Evolutionary conservation across 2,329 filamentous ascomycete genomes (phyloP).

Genomic region (Aspergillus cejpii): DNA sequence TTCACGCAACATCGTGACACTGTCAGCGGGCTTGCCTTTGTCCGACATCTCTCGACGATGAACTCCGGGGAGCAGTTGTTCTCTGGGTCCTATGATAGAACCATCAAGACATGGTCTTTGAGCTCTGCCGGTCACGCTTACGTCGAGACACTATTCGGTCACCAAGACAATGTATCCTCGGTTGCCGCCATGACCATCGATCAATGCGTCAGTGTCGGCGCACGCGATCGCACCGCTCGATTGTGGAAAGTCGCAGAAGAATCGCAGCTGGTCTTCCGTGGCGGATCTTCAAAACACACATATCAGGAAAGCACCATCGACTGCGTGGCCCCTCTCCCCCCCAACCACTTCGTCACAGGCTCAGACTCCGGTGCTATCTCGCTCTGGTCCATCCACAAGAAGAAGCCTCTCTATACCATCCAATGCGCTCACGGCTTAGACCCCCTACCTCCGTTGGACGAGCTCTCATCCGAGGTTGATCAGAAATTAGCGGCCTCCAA

Average conservation of each 20-base stretch:
- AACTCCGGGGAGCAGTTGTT: slow-evolving; percentile 72
- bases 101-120: slow-evolving; percentile 90
- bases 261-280: slow-evolving; percentile 89
- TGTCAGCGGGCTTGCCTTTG: slow-evolving; percentile 77
- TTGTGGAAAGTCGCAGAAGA: slow-evolving; percentile 97
- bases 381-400: slow-evolving; percentile 86
- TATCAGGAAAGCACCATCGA: slow-evolving; percentile 81
- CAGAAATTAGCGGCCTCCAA: slow-evolving; percentile 46
- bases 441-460: slow-evolving; percentile 57
- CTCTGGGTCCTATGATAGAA: slow-evolving; percentile 82
- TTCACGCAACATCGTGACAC: slow-evolving; percentile 90
- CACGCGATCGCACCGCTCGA: slow-evolving; percentile 81
- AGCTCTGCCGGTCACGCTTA: slow-evolving; percentile 74
- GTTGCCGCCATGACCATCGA: slow-evolving; percentile 78
- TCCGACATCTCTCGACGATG: slow-evolving; percentile 58
- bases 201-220: slow-evolving; percentile 83
- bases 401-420: slow-evolving; percentile 81
- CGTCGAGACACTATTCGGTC: slow-evolving; percentile 90
- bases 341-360: slow-evolving; percentile 87
- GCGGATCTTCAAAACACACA: slow-evolving; percentile 51
- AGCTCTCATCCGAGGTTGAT: slow-evolving; percentile 68
- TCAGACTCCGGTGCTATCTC: slow-evolving; percentile 83
- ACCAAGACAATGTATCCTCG: slow-evolving; percentile 84
- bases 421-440: slow-evolving; percentile 81
- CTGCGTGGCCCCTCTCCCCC: slow-evolving; percentile 80